Percentiles rank a stretch among this genome's conserved stretches.
Evolutionary conservation across 192 early-diverging fungal species (phyloP).

Genomic region (Kickxella alabastrina): DNA sequence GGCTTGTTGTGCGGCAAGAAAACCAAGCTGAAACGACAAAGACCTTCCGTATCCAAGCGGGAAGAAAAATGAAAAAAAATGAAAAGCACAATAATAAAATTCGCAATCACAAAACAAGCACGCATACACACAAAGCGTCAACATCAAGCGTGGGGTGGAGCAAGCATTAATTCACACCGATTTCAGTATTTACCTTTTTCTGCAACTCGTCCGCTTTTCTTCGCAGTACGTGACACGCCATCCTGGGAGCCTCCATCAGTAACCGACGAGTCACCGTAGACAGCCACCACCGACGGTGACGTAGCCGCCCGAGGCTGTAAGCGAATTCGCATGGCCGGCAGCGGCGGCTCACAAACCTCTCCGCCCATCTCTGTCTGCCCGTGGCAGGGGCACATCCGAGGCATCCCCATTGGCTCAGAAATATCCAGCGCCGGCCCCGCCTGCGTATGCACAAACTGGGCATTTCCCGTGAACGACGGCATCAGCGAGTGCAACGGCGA

Average conservation of each 20-base stretch:
- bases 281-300: slow-evolving; percentile 1
- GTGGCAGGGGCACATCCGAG: slow-evolving; percentile 1
- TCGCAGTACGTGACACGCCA: too few species aligned
- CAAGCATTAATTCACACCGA: too few species aligned
- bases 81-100: neutral
- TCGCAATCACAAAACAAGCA: neutral
- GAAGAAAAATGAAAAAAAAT: neutral
- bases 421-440: slow-evolving; percentile 38
- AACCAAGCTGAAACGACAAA: too few species aligned
- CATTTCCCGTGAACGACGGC: slow-evolving; percentile 9
- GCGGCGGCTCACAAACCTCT: slow-evolving; percentile 4
- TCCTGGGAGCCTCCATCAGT: too few species aligned
- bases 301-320: slow-evolving; percentile 16
- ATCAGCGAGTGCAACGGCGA: slow-evolving; percentile 7
- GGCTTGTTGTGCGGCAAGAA: too few species aligned
- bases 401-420: neutral
- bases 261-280: neutral
- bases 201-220: too few species aligned
- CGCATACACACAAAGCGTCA: too few species aligned
- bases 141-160: too few species aligned
- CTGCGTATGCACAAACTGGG: slow-evolving; percentile 44
- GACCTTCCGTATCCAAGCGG: too few species aligned
- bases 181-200: too few species aligned
- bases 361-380: slow-evolving; percentile 2
- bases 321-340: slow-evolving; percentile 31